phyloP scores from a whole-genome alignment of 1,139 yeast genomes.

The Eremothecium cymbalariae region DNA sequence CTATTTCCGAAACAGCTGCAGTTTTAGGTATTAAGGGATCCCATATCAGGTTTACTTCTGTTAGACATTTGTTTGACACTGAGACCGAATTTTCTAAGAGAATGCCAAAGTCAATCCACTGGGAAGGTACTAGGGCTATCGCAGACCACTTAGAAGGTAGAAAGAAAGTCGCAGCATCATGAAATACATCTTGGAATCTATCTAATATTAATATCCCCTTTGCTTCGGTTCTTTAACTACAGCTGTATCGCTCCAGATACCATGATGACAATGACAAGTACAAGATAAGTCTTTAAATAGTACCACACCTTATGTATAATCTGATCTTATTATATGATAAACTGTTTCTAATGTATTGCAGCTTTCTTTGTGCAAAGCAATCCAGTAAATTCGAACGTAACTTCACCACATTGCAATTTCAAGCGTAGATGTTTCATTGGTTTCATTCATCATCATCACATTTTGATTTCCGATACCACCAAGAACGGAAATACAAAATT shows the following conservation, averaged over 20 bases:
- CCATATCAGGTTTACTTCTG: conserved; percentile 63
- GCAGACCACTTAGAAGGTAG: conserved; percentile 86
- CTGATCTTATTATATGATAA: background rate
- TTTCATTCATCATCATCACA: no score
- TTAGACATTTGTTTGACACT: conserved; percentile 68
- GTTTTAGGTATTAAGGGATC: conserved; percentile 82
- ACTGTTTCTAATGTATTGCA: no score
- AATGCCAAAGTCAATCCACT: conserved; percentile 82
- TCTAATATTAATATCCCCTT: conserved; percentile 1
- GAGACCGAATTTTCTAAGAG: conserved; percentile 76
- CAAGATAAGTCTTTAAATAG: conserved; percentile 1
- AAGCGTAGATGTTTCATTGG: no score
- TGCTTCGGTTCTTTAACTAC: conserved; percentile 1
- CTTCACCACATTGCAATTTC: no score
- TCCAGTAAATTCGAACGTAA: no score
- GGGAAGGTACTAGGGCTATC: conserved; percentile 66
- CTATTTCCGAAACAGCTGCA: conserved; percentile 55
- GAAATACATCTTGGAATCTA: conserved; percentile 1
- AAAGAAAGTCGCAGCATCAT: conserved; percentile 29
- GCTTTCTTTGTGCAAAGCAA: no score
- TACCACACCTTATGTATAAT: conserved; percentile 1
- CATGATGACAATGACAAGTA: background rate
- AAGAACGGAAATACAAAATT: no score
- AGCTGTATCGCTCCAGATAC: conserved; percentile 1
- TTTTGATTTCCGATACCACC: no score